Evolutionary conservation across 192 early-diverging fungal species (phyloP).

Genomic region (Chytriomyces confervae): DNA sequence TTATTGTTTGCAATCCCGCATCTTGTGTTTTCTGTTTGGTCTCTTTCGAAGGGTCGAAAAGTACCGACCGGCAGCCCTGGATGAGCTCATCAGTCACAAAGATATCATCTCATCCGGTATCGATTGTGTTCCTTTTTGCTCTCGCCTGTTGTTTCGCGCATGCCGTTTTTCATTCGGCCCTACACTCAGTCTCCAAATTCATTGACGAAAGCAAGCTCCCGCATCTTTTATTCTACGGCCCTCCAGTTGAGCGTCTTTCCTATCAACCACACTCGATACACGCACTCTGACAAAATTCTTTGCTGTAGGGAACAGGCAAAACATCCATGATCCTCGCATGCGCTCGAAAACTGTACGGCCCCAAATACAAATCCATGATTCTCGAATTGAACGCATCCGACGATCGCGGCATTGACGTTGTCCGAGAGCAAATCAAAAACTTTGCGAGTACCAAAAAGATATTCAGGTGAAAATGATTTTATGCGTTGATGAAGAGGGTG

Average conservation of each 20-base stretch:
- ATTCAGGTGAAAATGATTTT: conserved; percentile 60
- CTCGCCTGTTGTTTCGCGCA: neutral
- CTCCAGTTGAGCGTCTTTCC: conserved; percentile 67
- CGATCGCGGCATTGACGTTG: conserved; percentile 97
- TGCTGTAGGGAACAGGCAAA: conserved; percentile 45
- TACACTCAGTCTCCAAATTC: conserved; percentile 73
- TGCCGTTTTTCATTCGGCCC: conserved; percentile 21
- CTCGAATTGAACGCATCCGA: conserved; percentile 99
- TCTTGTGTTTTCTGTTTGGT: too few relatives aligned
- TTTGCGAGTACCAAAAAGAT: conserved; percentile 97
- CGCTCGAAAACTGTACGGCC: conserved; percentile 86
- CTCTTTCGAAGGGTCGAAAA: conserved; percentile 76
- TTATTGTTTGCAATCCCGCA: too few relatives aligned
- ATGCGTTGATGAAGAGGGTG: too few relatives aligned
- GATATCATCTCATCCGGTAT: conserved; percentile 90
- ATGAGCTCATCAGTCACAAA: conserved; percentile 91
- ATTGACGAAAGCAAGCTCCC: conserved; percentile 92
- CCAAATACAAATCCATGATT: conserved; percentile 84
- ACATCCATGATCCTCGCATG: conserved; percentile 96
- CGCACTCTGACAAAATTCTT: neutral
- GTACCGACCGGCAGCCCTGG: conserved; percentile 86
- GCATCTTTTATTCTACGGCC: conserved; percentile 97
- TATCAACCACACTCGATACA: neutral
- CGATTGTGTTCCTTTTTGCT: neutral
- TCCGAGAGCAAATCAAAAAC: conserved; percentile 96